Evolutionary conservation across 305 asterid species (phyloP).

Genomic region (Rubia occidens): DNA sequence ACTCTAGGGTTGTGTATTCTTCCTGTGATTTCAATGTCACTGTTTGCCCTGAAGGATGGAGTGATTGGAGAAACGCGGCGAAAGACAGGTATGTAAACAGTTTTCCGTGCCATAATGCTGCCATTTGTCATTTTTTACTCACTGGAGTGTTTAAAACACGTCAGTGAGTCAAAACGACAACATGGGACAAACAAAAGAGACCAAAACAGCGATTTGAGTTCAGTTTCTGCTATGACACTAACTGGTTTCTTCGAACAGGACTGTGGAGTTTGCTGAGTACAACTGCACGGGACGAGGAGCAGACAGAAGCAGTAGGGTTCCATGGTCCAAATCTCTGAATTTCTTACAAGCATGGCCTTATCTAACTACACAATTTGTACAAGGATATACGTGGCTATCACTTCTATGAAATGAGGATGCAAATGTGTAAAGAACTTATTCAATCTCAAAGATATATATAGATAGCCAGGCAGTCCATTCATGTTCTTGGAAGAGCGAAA

Average conservation of each 20-base stretch:
- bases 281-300: constrained; percentile 64
- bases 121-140: not conserved
- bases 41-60: constrained; percentile 60
- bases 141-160: not conserved
- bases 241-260: constrained; percentile 28
- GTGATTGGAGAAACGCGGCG: constrained; percentile 35
- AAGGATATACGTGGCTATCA: constrained; percentile 52
- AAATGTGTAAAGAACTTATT: not conserved
- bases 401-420: not conserved
- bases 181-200: not conserved
- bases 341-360: constrained; percentile 37
- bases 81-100: constrained; percentile 34
- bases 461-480: not conserved
- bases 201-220: too few relatives aligned
- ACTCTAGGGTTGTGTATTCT: constrained; percentile 43
- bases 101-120: too few relatives aligned
- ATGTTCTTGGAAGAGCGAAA: not conserved
- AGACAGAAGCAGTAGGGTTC: constrained; percentile 34
- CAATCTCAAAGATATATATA: not conserved
- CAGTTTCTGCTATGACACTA: not conserved
- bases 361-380: constrained; percentile 38
- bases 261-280: constrained; percentile 55
- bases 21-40: constrained; percentile 31
- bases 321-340: constrained; percentile 48
- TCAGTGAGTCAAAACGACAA: not conserved